Base-by-base conservation (phyloP, 805 yeast genomes). In the Ogataea paraovalis region DNA sequence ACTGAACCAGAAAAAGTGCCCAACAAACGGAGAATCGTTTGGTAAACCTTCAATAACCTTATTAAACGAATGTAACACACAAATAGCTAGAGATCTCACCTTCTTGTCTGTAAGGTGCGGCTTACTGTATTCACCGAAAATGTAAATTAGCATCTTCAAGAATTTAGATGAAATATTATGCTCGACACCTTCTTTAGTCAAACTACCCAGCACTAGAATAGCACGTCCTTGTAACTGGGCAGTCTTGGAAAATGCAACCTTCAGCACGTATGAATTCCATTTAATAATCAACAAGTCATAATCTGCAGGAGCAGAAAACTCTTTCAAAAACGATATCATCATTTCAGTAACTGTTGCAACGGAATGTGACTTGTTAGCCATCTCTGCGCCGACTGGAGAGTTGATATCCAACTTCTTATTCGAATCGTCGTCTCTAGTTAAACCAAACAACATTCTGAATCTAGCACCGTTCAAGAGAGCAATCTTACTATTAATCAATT, bases 141-240 rank as follows among this genome's bases (percentile, higher is more conserved):
- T 67, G 34, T 45, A 61, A 62, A 48, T 67, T 52, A 60, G 23
- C 13, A 50, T 42, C 14, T 47, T 51, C 38, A 62, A 45, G 36
- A 59, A 57, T 34, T 53, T 60, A 7, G 56, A 22, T 13, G 59
- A 78, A 54, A 70, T 58, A n/a, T 72, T 69, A 55, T 83, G 87
- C 43, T 79, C 78, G 22, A 85, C 76, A 23, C 88, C 89, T 12
- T 72, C 66, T 50, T 78, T 78, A 0, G 87, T 75, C 39, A 88
- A 63, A 33, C 84, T 79, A 36, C 96, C 94, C 16, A 87, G 72
- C 5, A 86, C 76, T 52, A 87, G 68, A 51, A 83, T 68, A 0
- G 90, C 87, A 46, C 92, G 72, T 4, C 80, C 78, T 55, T 85
- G 87, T 43, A 86, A 71, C 33, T 82, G 75, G 0, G 87, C 78